A percentile compares a stretch with the other conserved stretches of the same genome.
Evolutionary conservation across 192 early-diverging fungal genomes (phyloP).

Genomic region (Coemansia sp.): DNA sequence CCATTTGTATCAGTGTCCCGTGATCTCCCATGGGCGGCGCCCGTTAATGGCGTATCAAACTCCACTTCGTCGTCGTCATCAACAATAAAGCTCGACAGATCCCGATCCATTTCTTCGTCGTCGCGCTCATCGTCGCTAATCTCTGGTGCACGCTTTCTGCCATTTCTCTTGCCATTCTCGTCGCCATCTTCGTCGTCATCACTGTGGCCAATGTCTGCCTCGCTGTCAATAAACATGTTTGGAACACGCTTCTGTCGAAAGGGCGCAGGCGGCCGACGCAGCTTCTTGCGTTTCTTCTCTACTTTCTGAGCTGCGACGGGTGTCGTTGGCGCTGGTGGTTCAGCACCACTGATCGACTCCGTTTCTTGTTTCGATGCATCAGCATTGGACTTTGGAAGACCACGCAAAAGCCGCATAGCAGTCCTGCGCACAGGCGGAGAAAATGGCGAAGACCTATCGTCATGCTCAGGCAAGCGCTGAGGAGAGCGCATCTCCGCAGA

Average conservation of each 20-base stretch:
- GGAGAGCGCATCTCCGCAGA: neutral
- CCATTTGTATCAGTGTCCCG: neutral
- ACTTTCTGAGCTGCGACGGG: neutral
- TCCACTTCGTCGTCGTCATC: slow-evolving; percentile 48
- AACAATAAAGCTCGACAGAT: slow-evolving; percentile 52
- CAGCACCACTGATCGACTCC: neutral
- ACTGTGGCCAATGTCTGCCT: slow-evolving; percentile 42
- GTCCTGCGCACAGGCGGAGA: slow-evolving; percentile 9
- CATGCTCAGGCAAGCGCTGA: neutral
- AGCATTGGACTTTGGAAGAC: neutral
- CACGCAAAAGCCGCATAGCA: slow-evolving; percentile 13
- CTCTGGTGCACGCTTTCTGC: neutral
- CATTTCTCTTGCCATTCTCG: neutral
- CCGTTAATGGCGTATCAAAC: slow-evolving; percentile 24
- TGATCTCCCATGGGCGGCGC: neutral
- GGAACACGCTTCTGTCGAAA: neutral
- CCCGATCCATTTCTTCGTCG: slow-evolving; percentile 37
- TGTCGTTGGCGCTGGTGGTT: neutral
- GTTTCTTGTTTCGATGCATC: neutral
- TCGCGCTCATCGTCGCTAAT: slow-evolving; percentile 35
- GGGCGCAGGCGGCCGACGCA: slow-evolving; percentile 11
- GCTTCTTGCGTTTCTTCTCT: slow-evolving; percentile 4
- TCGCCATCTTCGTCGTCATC: slow-evolving; percentile 22
- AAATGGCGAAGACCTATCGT: neutral
- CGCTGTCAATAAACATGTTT: slow-evolving; percentile 41